Percentiles rank a stretch among this genome's conserved stretches.
Conservation (phyloP, 2,329 filamentous ascomycete genomes). For the Xylariaceae sp. region DNA sequence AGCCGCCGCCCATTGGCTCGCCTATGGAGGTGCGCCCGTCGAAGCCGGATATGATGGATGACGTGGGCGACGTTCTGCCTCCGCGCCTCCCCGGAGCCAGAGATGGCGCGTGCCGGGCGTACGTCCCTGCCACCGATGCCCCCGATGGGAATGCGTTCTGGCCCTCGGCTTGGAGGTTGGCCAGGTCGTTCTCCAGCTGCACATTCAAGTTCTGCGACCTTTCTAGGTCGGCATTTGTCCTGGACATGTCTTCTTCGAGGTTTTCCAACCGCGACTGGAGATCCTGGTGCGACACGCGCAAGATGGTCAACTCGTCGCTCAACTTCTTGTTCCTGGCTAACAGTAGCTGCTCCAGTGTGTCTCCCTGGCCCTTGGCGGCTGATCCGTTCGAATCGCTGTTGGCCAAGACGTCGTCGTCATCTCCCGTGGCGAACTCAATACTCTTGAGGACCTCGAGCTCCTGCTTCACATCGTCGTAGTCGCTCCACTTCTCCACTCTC, state of each 20-base stretch:
- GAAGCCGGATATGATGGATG: slow-evolving; percentile 97
- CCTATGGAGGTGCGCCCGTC: slow-evolving; percentile 56
- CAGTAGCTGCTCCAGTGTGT: slow-evolving; percentile 84
- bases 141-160: slow-evolving; percentile 80
- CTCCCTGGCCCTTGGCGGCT: slow-evolving; percentile 54
- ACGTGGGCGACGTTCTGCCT: slow-evolving; percentile 76
- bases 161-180: slow-evolving; percentile 77
- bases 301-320: slow-evolving; percentile 82
- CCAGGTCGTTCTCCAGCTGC: slow-evolving; percentile 86
- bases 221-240: slow-evolving; percentile 78
- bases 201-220: slow-evolving; percentile 76
- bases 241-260: slow-evolving; percentile 76
- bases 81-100: slow-evolving; percentile 55
- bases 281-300: slow-evolving; percentile 91
- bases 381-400: slow-evolving; percentile 40
- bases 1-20: slow-evolving; percentile 65
- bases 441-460: slow-evolving; percentile 96
- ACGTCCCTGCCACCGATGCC: slow-evolving; percentile 88
- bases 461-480: slow-evolving; percentile 94
- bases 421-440: slow-evolving; percentile 90
- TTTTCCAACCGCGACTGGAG: slow-evolving; percentile 71
- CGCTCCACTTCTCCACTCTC: slow-evolving; percentile 81
- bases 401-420: slow-evolving; percentile 60
- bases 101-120: slow-evolving; percentile 69
- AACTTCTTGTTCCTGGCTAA: slow-evolving; percentile 94